These are phyloP conservation scores for Hypoxylon trugodes DNA, from an alignment of 495 filamentous ascomycete genomes.

Conservation along the genomic window DNA sequence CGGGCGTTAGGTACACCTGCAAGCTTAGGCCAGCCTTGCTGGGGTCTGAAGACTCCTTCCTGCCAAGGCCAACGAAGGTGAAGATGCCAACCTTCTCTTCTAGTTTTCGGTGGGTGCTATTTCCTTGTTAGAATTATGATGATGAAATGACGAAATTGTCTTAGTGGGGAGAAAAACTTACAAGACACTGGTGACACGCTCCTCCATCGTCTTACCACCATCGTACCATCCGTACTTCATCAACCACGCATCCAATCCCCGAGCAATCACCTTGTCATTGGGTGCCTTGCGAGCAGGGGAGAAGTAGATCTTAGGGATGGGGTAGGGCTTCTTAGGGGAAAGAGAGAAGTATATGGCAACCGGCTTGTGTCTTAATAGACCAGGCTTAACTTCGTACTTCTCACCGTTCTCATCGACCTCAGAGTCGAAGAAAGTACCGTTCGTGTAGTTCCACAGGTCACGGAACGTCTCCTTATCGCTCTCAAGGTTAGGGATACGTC, in stretches of 20 bases:
- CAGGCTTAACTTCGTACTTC: neutral
- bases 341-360: conserved; percentile 7
- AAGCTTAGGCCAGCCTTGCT: conserved; percentile 3
- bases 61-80: conserved; percentile 2
- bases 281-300: neutral
- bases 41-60: conserved; percentile 8
- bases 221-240: conserved; percentile 8
- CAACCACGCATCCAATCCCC: neutral
- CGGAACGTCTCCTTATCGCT: conserved; percentile 10
- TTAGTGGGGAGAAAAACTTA: neutral
- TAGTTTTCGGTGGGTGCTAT: conserved; percentile 1
- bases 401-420: neutral
- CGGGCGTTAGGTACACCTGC: conserved; percentile 10
- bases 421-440: neutral
- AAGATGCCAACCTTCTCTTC: conserved; percentile 2
- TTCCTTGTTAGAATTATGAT: neutral
- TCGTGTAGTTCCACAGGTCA: neutral
- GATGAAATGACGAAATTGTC: no score
- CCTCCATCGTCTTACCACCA: conserved; percentile 1
- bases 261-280: conserved; percentile 1
- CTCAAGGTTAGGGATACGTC: neutral
- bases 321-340: conserved; percentile 1
- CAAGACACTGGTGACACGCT: neutral
- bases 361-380: neutral
- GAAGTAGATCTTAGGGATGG: conserved; percentile 6